Conservation (phyloP, 257 asterid species). For the Nicotiana noctiflora region DNA sequence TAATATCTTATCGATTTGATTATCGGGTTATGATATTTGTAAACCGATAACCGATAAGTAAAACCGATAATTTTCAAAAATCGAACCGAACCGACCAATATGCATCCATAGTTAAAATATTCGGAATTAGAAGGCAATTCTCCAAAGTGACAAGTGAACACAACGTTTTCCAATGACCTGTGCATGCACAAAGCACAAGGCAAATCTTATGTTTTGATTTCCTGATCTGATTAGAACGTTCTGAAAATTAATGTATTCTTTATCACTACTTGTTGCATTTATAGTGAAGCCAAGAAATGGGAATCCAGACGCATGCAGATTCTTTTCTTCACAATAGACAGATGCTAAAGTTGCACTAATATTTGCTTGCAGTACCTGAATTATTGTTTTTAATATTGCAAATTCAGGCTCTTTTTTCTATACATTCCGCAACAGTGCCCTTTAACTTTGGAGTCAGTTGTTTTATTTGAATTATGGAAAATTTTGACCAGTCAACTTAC, state of each 20-base stretch:
- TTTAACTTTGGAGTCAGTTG: not conserved
- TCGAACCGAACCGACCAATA: too few relatives aligned
- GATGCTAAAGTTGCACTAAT: slow-evolving; percentile 5
- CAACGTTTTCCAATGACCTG: not conserved
- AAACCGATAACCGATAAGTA: too few relatives aligned
- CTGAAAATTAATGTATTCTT: not conserved
- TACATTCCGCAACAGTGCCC: not conserved
- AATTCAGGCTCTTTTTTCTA: not conserved
- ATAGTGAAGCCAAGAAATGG: not conserved
- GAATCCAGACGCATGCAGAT: slow-evolving; percentile 20
- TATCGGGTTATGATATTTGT: too few relatives aligned
- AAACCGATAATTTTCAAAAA: too few relatives aligned
- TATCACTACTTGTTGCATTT: not conserved
- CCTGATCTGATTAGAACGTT: slow-evolving; percentile 4
- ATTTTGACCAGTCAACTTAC: slow-evolving; percentile 3
- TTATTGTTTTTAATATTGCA: not conserved
- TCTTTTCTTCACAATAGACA: slow-evolving; percentile 30
- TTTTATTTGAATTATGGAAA: slow-evolving; percentile 1
- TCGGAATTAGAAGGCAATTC: not conserved
- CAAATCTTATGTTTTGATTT: slow-evolving; percentile 6
- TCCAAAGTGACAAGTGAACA: not conserved
- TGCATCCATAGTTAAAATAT: too few relatives aligned
- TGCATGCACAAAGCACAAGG: not conserved
- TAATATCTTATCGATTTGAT: too few relatives aligned
- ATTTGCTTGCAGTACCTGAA: not conserved